Percentiles rank a stretch among this genome's conserved stretches.
These are phyloP conservation scores for Anisodus acutangulus DNA, from an alignment of 257 asterid species.

Conservation along the genomic window DNA sequence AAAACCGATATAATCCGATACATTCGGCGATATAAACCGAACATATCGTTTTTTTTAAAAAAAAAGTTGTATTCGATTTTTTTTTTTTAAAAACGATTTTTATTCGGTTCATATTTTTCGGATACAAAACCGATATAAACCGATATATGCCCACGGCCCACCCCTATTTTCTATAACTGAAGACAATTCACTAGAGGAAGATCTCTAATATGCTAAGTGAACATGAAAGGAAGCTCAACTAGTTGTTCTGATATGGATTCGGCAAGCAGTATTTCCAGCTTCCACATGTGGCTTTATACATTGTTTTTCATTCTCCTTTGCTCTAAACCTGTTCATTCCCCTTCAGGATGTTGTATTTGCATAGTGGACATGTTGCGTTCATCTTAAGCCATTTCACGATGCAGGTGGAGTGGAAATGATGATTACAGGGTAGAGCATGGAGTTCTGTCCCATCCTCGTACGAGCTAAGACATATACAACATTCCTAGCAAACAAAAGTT, in stretches of 20 bases:
- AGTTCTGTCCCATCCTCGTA: constrained; percentile 86
- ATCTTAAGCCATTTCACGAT: constrained; percentile 96
- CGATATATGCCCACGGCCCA: too few relatives aligned
- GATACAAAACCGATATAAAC: too few relatives aligned
- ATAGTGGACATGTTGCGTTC: constrained; percentile 96
- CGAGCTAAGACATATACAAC: constrained; percentile 83
- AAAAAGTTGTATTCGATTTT: too few relatives aligned
- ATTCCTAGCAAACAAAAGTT: constrained; percentile 62
- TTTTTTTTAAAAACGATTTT: too few relatives aligned
- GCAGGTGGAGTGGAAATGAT: constrained; percentile 79
- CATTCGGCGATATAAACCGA: too few relatives aligned
- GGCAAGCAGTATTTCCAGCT: not conserved
- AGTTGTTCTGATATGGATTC: not conserved
- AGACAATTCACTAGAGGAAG: not conserved
- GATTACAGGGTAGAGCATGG: constrained; percentile 83
- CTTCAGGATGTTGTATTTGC: constrained; percentile 96
- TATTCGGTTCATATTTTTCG: too few relatives aligned
- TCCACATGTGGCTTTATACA: constrained; percentile 7
- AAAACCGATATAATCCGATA: too few relatives aligned
- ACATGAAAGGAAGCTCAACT: constrained; percentile 23
- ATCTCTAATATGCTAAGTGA: not conserved
- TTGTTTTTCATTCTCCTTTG: constrained; percentile 17
- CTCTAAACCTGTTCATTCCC: constrained; percentile 79
- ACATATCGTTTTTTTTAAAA: too few relatives aligned
- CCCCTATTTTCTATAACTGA: not conserved